Percentiles rank a stretch among this genome's conserved stretches.
These are phyloP conservation scores for Balamuthia mandrillaris DNA, from an alignment of 208 protist genomes.

Conservation along the genomic window DNA sequence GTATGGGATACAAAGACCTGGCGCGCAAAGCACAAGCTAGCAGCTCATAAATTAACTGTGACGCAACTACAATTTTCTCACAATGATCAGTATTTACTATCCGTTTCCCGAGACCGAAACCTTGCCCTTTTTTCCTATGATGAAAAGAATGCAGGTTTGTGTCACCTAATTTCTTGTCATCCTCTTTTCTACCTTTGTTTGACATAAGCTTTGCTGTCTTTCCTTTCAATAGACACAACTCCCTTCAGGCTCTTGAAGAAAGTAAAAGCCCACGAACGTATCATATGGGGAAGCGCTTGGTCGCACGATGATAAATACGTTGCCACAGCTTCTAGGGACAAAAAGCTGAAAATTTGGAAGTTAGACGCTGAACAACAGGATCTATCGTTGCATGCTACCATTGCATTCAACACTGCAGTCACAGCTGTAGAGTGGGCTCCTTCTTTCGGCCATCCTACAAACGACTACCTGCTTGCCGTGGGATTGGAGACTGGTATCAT, in stretches of 20 bases:
- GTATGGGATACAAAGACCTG: conserved; percentile 56
- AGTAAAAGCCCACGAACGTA: conserved; percentile 29
- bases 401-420: conserved; percentile 9
- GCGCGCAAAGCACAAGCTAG: conserved; percentile 37
- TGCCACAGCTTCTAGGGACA: conserved; percentile 21
- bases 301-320: conserved; percentile 5
- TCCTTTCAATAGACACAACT: background rate
- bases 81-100: conserved; percentile 56
- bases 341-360: conserved; percentile 31
- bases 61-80: conserved; percentile 64
- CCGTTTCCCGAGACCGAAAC: conserved; percentile 61
- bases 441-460: background rate
- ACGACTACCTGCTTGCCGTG: conserved; percentile 8
- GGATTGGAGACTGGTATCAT: conserved; percentile 19
- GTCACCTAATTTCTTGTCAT: background rate
- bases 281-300: conserved; percentile 33
- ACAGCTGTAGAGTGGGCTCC: conserved; percentile 3
- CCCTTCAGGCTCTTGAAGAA: conserved; percentile 16
- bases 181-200: background rate
- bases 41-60: conserved; percentile 63
- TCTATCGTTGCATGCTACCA: background rate
- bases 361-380: background rate
- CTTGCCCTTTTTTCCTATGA: conserved; percentile 4
- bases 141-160: background rate
- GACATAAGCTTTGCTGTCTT: background rate